These are phyloP conservation scores for Mortierella sp. DNA, from an alignment of 371 early-diverging fungal genomes.

Conservation along the genomic window DNA sequence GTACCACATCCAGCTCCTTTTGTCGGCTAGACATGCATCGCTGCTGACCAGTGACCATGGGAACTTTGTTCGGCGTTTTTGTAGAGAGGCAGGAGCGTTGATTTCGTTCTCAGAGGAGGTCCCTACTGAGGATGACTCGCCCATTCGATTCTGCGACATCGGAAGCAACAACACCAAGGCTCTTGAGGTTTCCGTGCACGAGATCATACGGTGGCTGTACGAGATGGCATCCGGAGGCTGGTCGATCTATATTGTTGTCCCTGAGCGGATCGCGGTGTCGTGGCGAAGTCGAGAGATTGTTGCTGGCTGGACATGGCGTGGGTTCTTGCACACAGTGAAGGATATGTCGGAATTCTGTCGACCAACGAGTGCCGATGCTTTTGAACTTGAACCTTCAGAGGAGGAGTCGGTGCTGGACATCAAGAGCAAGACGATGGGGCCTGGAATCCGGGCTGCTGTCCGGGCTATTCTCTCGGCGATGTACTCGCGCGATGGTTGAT, in stretches of 20 bases:
- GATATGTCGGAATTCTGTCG: not conserved
- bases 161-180: slow-evolving; percentile 8
- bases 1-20: slow-evolving; percentile 29
- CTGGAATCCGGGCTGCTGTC: slow-evolving; percentile 4
- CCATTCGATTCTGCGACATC: slow-evolving; percentile 22
- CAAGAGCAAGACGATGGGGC: not conserved
- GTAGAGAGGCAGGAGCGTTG: not conserved
- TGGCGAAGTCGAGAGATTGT: not conserved
- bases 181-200: not conserved
- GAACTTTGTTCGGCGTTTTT: not conserved
- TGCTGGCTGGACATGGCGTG: not conserved
- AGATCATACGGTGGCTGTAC: slow-evolving; percentile 15
- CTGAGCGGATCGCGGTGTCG: slow-evolving; percentile 11
- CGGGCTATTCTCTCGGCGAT: slow-evolving; percentile 7
- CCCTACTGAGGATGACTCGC: not conserved
- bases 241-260: slow-evolving; percentile 12
- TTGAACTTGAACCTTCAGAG: slow-evolving; percentile 30
- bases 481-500: not conserved
- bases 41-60: slow-evolving; percentile 1
- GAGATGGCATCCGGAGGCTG: slow-evolving; percentile 5
- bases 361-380: not conserved
- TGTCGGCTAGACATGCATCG: not conserved
- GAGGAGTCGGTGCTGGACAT: slow-evolving; percentile 22
- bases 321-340: not conserved
- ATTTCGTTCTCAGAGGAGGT: slow-evolving; percentile 9